Conservation (phyloP, 345 rosid species). For the Gossypium sturtianum region DNA sequence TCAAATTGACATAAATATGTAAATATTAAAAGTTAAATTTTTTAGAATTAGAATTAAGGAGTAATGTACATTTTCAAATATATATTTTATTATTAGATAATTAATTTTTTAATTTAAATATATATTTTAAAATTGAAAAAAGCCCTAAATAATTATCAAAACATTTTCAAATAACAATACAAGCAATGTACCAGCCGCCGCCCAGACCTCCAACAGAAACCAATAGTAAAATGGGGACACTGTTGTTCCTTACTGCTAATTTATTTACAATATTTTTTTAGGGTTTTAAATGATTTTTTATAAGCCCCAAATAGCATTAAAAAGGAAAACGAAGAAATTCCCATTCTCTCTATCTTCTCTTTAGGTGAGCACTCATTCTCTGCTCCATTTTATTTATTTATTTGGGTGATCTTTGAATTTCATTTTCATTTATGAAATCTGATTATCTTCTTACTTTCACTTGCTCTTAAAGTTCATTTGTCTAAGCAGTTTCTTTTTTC, state of each 20-base stretch:
- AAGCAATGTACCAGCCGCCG: neutral
- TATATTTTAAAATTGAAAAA: no score
- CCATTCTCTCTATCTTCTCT: neutral
- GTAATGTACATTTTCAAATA: no score
- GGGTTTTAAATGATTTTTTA: slow-evolving; percentile 1
- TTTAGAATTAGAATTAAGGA: no score
- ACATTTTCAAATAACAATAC: neutral
- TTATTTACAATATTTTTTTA: neutral
- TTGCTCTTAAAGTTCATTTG: neutral
- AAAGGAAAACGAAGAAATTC: neutral
- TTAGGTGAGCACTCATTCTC: neutral
- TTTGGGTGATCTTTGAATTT: neutral
- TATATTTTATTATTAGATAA: no score
- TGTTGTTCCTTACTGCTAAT: neutral
- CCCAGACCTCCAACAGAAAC: neutral
- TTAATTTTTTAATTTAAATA: no score
- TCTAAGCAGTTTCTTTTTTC: neutral
- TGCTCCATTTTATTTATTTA: neutral
- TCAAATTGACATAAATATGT: no score
- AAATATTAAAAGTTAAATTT: no score
- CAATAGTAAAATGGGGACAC: neutral
- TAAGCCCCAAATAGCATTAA: neutral
- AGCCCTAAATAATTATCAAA: neutral
- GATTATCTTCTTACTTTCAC: neutral
- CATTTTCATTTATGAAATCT: neutral